Evolutionary conservation across 306 rosid genomes (phyloP).

Genomic region (Luffa acutangula): DNA sequence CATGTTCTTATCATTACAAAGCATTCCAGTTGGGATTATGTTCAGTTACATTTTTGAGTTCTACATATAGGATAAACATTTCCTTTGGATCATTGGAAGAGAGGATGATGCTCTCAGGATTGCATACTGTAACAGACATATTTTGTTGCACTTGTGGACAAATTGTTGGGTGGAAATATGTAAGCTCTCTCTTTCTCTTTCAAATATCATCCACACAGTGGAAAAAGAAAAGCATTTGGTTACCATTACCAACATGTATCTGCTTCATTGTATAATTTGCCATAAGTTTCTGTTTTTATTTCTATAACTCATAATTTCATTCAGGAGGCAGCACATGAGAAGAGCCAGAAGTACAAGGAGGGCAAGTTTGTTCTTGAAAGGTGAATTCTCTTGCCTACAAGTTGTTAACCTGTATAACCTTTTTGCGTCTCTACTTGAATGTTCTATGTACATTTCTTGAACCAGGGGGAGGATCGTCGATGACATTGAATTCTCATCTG

Average conservation of each 20-base stretch:
- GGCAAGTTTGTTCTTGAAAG: slow-evolving; percentile 93
- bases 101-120: slow-evolving; percentile 73
- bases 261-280: not conserved
- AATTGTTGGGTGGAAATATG: slow-evolving; percentile 96
- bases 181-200: slow-evolving; percentile 20
- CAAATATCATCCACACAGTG: not conserved
- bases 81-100: slow-evolving; percentile 52
- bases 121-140: slow-evolving; percentile 69
- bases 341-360: slow-evolving; percentile 78
- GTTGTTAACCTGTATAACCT: not conserved
- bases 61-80: slow-evolving; percentile 48
- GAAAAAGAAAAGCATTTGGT: not conserved
- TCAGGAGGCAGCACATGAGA: slow-evolving; percentile 79
- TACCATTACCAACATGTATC: not conserved
- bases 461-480: slow-evolving; percentile 70
- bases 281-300: not conserved
- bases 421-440: not conserved
- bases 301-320: not conserved
- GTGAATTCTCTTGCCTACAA: slow-evolving; percentile 21
- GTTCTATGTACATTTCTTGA: not conserved
- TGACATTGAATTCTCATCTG: slow-evolving; percentile 49
- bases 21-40: not conserved
- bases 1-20: not conserved
- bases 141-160: slow-evolving; percentile 92
- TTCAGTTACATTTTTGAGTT: not conserved